These are phyloP conservation scores for Trichoderma sp. DNA, from an alignment of 2,329 filamentous ascomycete species.

Conservation along the genomic window DNA sequence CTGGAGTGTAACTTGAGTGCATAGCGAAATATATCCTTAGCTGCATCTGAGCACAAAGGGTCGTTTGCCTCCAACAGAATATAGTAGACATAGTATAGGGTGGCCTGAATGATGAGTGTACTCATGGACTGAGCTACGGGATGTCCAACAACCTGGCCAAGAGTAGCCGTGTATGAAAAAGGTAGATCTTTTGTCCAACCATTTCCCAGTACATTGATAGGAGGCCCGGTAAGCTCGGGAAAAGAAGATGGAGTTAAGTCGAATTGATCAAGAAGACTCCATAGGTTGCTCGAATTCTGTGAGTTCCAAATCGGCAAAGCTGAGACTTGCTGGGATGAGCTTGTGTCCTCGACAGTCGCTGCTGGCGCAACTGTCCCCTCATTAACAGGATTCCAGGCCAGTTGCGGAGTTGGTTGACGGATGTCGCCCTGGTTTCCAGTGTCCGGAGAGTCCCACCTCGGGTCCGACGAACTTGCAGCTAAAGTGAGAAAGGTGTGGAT, in stretches of 20 bases:
- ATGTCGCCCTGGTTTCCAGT: neutral
- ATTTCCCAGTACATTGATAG: neutral
- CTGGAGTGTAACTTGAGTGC: neutral
- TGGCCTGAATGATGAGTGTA: neutral
- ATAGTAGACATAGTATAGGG: neutral
- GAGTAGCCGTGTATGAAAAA: neutral
- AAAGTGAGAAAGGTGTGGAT: neutral
- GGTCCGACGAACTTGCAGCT: neutral
- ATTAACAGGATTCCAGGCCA: neutral
- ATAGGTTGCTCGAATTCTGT: neutral
- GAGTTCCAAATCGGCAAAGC: neutral
- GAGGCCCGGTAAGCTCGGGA: neutral
- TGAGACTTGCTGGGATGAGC: neutral
- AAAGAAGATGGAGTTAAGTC: neutral
- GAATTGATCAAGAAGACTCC: neutral
- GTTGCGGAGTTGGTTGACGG: neutral
- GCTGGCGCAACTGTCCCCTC: neutral
- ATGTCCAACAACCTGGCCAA: neutral
- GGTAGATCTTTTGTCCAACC: neutral
- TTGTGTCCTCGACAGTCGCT: neutral
- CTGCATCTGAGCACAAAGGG: neutral
- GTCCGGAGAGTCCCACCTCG: neutral
- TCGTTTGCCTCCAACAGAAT: neutral
- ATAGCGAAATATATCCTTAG: neutral
- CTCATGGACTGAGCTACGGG: neutral